Evolutionary conservation across 495 filamentous ascomycete species (phyloP).

Genomic region (Penicillium cosmopolitanum): DNA sequence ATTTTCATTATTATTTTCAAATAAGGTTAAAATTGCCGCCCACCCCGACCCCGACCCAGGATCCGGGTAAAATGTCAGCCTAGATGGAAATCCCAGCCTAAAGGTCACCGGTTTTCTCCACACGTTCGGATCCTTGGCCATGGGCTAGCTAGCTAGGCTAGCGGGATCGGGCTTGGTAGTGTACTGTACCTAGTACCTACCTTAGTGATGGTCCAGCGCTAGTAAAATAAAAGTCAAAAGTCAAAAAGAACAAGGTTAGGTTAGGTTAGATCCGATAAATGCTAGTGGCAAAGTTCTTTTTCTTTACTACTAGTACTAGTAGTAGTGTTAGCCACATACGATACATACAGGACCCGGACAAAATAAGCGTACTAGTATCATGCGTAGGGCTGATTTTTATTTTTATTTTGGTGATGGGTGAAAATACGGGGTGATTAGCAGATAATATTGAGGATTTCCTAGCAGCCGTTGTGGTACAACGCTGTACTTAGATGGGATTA

Average conservation of each 20-base stretch:
- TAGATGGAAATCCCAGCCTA: not conserved
- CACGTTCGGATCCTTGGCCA: not conserved
- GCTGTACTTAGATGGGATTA: not conserved
- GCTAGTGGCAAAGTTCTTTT: not conserved
- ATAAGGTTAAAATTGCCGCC: not conserved
- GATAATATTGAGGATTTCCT: not conserved
- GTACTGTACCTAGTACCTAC: no score
- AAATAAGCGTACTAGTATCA: not conserved
- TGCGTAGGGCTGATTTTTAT: not conserved
- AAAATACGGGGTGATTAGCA: conserved; percentile 1
- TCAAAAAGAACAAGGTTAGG: not conserved
- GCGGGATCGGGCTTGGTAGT: conserved; percentile 2
- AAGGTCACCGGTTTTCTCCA: not conserved
- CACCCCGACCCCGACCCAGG: not conserved
- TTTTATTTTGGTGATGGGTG: not conserved
- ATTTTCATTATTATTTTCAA: not conserved
- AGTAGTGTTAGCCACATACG: no score
- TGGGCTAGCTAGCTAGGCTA: not conserved
- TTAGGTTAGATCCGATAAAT: no score
- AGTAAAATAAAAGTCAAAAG: not conserved
- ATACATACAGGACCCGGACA: not conserved
- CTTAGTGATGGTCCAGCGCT: not conserved
- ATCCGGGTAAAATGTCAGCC: not conserved
- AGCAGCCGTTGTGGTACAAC: not conserved
- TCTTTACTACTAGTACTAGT: no score